phyloP scores from a whole-genome alignment of 305 asterid genomes.

The Solanum aculeatissimum region DNA sequence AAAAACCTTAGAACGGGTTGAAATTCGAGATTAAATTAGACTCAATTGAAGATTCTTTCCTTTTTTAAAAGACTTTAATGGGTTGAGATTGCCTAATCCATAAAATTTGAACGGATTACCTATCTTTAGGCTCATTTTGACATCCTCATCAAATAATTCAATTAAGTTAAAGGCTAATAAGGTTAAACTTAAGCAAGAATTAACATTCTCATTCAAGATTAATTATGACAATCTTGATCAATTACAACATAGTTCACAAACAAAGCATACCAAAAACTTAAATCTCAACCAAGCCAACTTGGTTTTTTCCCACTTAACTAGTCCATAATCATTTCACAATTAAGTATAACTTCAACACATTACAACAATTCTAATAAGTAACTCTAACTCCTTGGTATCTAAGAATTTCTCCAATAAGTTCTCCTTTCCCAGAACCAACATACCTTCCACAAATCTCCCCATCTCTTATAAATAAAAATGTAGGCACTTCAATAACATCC shows the following conservation, averaged over 20 bases:
- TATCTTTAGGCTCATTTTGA: no score
- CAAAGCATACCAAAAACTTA: not conserved
- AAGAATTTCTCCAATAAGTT: conserved; percentile 86
- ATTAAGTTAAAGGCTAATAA: not conserved
- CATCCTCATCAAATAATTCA: not conserved
- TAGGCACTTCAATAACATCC: conserved; percentile 86
- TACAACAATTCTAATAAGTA: conserved; percentile 21
- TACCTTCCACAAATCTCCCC: conserved; percentile 72
- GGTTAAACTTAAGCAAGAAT: not conserved
- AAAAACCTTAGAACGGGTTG: no score
- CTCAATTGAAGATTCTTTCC: no score
- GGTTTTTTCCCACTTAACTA: not conserved
- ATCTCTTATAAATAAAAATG: conserved; percentile 82
- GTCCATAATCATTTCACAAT: not conserved
- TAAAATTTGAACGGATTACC: no score
- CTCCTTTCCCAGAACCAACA: conserved; percentile 97
- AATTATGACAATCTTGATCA: not conserved
- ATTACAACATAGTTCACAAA: not conserved
- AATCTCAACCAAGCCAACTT: not conserved
- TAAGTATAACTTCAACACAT: not conserved
- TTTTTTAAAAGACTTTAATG: no score
- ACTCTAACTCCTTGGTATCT: conserved; percentile 89
- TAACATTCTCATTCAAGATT: not conserved
- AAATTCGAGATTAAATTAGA: no score
- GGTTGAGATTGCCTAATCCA: no score